A percentile compares a stretch with the other conserved stretches of the same genome.
Evolutionary conservation across 2,329 filamentous ascomycete genomes (phyloP).

Genomic region (Aureobasidium sp.): DNA sequence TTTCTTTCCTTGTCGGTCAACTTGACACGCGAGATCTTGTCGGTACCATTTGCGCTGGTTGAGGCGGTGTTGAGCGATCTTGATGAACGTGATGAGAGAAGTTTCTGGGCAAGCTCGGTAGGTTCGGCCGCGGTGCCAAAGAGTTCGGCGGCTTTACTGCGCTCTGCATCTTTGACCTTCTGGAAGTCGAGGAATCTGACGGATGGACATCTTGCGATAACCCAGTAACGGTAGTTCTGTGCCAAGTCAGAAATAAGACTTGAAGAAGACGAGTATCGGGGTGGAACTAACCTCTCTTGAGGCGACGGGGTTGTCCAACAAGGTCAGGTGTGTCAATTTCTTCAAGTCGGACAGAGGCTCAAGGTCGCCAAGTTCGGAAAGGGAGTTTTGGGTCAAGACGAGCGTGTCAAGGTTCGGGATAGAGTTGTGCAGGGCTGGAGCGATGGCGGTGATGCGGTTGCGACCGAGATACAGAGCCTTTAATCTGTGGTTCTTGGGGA

Average conservation of each 20-base stretch:
- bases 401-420: conserved; percentile 77
- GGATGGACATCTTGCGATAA: conserved; percentile 76
- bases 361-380: conserved; percentile 77
- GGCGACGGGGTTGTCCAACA: conserved; percentile 82
- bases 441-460: conserved; percentile 78
- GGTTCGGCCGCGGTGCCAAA: conserved; percentile 69
- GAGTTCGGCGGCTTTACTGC: conserved; percentile 64
- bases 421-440: conserved; percentile 62
- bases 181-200: conserved; percentile 88
- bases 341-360: conserved; percentile 65
- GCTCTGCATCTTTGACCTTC: conserved; percentile 83
- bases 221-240: conserved; percentile 85
- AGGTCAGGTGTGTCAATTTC: conserved; percentile 67
- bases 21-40: conserved; percentile 29
- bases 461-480: conserved; percentile 80
- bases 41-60: conserved; percentile 33
- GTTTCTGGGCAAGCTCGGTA: conserved; percentile 70
- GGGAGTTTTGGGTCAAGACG: conserved; percentile 72
- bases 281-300: conserved; percentile 70
- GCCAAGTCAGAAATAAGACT: background rate
- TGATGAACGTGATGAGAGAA: conserved; percentile 76
- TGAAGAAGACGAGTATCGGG: background rate
- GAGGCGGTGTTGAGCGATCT: conserved; percentile 47
- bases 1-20: conserved; percentile 83
- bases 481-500: conserved; percentile 82